Conservation (phyloP, 345 rosid genomes). For the Firmiana major region DNA sequence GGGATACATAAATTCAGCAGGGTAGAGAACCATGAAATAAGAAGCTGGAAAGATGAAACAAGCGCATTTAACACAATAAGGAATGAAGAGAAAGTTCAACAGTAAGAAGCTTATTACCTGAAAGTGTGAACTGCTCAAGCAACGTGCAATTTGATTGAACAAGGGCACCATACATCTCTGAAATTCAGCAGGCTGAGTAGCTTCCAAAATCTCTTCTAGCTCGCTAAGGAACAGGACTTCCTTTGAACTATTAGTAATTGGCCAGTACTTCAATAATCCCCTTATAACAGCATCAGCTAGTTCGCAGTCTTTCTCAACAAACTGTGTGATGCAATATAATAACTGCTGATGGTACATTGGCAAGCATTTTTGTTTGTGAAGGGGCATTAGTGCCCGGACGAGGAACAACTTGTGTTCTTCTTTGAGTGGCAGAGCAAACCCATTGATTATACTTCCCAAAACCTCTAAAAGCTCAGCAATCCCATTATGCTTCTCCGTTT, state of each 20-base stretch:
- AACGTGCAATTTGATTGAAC: slow-evolving; percentile 58
- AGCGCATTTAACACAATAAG: neutral
- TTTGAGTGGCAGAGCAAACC: slow-evolving; percentile 69
- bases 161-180: slow-evolving; percentile 66
- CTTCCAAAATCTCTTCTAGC: slow-evolving; percentile 67
- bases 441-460: slow-evolving; percentile 67
- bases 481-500: slow-evolving; percentile 69
- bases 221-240: slow-evolving; percentile 65
- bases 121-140: slow-evolving; percentile 67
- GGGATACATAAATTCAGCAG: neutral
- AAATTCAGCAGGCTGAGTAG: slow-evolving; percentile 63
- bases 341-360: slow-evolving; percentile 69
- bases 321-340: slow-evolving; percentile 63
- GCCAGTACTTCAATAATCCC: slow-evolving; percentile 68
- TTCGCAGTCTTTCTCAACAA: slow-evolving; percentile 68
- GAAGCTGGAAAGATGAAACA: neutral
- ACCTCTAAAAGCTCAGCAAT: slow-evolving; percentile 67
- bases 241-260: slow-evolving; percentile 62
- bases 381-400: slow-evolving; percentile 59
- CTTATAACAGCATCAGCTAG: slow-evolving; percentile 60
- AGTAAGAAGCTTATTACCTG: slow-evolving; percentile 41
- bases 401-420: slow-evolving; percentile 74
- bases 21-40: neutral
- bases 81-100: neutral
- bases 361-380: slow-evolving; percentile 68